Conservation (phyloP, 306 rosid species). For the Benincasa hispida region DNA sequence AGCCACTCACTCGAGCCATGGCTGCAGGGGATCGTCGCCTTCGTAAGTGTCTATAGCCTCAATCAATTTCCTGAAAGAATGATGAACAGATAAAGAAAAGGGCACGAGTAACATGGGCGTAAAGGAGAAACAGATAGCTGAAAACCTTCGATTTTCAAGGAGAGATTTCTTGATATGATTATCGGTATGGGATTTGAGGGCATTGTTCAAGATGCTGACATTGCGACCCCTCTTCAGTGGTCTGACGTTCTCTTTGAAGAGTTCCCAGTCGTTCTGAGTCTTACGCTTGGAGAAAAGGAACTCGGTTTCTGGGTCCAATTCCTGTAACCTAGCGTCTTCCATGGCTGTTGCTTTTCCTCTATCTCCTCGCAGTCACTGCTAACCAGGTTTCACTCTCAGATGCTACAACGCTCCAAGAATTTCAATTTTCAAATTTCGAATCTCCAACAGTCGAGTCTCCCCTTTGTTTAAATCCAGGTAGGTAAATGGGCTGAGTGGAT, state of each 20-base stretch:
- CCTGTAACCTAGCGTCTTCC: background rate
- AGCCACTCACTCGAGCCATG: constrained; percentile 61
- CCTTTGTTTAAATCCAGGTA: background rate
- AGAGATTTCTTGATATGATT: constrained; percentile 52
- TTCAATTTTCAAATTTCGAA: constrained; percentile 8
- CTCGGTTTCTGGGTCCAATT: constrained; percentile 65
- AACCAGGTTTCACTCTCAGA: no score
- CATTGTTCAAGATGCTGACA: constrained; percentile 43
- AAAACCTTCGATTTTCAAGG: constrained; percentile 42
- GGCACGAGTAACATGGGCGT: background rate
- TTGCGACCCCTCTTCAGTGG: constrained; percentile 93
- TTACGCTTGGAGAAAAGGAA: constrained; percentile 48
- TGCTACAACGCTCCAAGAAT: background rate
- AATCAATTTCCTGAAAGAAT: constrained; percentile 36
- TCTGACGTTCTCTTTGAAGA: constrained; percentile 79
- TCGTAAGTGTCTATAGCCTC: constrained; percentile 56
- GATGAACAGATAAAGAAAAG: background rate
- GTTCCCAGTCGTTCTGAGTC: constrained; percentile 83
- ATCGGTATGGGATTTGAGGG: constrained; percentile 47
- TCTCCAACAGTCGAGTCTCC: background rate
- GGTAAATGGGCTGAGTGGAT: background rate
- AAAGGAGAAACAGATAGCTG: background rate
- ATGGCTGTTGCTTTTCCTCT: background rate
- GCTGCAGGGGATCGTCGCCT: constrained; percentile 85
- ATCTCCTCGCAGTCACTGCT: no score